These are phyloP conservation scores for Fusarium pseudonygamai DNA, from an alignment of 2,329 filamentous ascomycete species.

Conservation along the genomic window DNA sequence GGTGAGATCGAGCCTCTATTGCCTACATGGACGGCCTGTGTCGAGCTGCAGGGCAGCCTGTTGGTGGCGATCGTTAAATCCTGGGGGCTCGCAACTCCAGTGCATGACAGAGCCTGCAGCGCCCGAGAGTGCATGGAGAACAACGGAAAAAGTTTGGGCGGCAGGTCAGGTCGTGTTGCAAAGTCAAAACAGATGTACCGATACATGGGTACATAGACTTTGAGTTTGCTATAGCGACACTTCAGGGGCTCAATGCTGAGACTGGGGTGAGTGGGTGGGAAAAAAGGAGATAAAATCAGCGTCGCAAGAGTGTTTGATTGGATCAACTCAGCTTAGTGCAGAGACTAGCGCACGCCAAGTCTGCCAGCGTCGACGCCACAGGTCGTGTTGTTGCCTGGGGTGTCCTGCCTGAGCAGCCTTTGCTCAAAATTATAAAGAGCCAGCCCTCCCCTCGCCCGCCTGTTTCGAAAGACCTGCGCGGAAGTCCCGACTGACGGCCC, in stretches of 20 bases:
- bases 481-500: slow-evolving; percentile 66
- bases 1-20: slow-evolving; percentile 2
- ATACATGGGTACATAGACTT: slow-evolving; percentile 36
- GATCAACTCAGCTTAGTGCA: slow-evolving; percentile 47
- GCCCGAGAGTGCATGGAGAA: not conserved
- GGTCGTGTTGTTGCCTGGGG: slow-evolving; percentile 56
- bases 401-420: slow-evolving; percentile 49
- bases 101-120: slow-evolving; percentile 5
- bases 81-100: slow-evolving; percentile 17
- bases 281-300: slow-evolving; percentile 54
- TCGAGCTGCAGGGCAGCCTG: slow-evolving; percentile 13
- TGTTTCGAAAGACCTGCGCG: slow-evolving; percentile 61
- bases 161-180: slow-evolving; percentile 7
- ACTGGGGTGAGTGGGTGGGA: slow-evolving; percentile 46
- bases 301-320: slow-evolving; percentile 50
- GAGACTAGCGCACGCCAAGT: slow-evolving; percentile 50
- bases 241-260: slow-evolving; percentile 51
- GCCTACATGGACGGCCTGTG: not conserved
- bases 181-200: slow-evolving; percentile 9
- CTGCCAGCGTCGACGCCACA: slow-evolving; percentile 56
- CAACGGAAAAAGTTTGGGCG: not conserved
- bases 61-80: slow-evolving; percentile 34
- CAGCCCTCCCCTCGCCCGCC: slow-evolving; percentile 62
- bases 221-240: slow-evolving; percentile 48
- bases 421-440: slow-evolving; percentile 66